Evolutionary conservation across 176 grass and related monocot species (phyloP).

Genomic region (Thinopyrum elongatum): DNA sequence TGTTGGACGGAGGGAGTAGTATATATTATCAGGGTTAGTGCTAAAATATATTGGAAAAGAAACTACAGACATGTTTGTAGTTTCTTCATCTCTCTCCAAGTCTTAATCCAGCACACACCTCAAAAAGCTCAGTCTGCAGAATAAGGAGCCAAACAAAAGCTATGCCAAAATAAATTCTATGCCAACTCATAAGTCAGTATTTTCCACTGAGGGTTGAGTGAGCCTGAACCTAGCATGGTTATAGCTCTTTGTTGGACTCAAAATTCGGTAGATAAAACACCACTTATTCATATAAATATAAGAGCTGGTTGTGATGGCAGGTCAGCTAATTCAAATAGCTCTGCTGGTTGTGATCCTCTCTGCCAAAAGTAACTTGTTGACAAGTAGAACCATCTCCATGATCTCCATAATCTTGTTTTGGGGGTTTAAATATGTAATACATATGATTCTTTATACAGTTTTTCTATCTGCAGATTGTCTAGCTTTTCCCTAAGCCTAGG

Average conservation of each 20-base stretch:
- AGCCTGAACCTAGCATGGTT: background rate
- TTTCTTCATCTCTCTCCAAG: background rate
- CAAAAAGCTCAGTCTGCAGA: background rate
- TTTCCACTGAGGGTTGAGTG: background rate
- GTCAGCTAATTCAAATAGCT: background rate
- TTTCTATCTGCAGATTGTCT: background rate
- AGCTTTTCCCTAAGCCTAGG: background rate
- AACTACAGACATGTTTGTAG: background rate
- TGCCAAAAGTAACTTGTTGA: background rate
- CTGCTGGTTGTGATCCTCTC: background rate
- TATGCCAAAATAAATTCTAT: constrained; percentile 14
- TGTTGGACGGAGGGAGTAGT: no score
- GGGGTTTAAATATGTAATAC: background rate
- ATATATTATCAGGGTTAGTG: background rate
- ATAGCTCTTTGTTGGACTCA: background rate
- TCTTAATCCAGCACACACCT: constrained; percentile 1
- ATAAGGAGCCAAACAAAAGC: background rate
- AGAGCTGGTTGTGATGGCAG: background rate
- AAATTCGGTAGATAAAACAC: background rate
- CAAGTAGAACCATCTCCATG: background rate
- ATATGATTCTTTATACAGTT: background rate
- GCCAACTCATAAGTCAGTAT: background rate
- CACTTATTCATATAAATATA: background rate
- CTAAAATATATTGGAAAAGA: background rate
- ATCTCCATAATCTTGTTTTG: background rate